Conservation (phyloP, 2,329 filamentous ascomycete genomes). For the Aureobasidium uvarum region DNA sequence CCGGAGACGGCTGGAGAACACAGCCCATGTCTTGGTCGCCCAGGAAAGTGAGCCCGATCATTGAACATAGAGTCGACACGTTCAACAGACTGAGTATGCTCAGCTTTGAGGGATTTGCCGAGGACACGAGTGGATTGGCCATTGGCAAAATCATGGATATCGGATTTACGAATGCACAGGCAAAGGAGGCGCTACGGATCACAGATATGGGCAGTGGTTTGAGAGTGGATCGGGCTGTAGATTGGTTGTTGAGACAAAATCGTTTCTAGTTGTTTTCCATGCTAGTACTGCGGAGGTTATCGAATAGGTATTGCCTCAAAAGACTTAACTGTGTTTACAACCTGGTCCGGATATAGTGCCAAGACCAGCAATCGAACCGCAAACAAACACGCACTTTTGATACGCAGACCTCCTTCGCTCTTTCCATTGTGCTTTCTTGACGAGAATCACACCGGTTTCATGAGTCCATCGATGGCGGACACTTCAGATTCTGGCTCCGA, state of each 20-base stretch:
- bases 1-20: neutral
- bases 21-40: slow-evolving; percentile 9
- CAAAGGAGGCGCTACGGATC: slow-evolving; percentile 56
- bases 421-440: too few relatives aligned
- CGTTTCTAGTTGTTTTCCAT: slow-evolving; percentile 24
- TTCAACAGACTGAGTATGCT: slow-evolving; percentile 30
- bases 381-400: too few relatives aligned
- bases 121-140: slow-evolving; percentile 57
- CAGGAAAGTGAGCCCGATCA: slow-evolving; percentile 34
- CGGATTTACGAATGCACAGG: slow-evolving; percentile 57
- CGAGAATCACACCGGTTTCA: too few relatives aligned
- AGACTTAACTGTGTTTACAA: too few relatives aligned
- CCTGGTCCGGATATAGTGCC: too few relatives aligned
- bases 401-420: too few relatives aligned
- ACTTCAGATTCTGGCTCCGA: too few relatives aligned
- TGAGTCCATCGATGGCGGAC: too few relatives aligned
- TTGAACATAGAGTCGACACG: slow-evolving; percentile 32
- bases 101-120: slow-evolving; percentile 40
- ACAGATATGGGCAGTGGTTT: slow-evolving; percentile 61
- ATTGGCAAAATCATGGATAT: slow-evolving; percentile 59
- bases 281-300: neutral
- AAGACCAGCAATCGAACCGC: too few relatives aligned
- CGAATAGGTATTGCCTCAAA: neutral
- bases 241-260: slow-evolving; percentile 50
- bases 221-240: slow-evolving; percentile 57